A percentile compares a stretch with the other conserved stretches of the same genome.
Evolutionary conservation across 176 grass and related monocot genomes (phyloP).

Genomic region (Cymbopogon citratus): DNA sequence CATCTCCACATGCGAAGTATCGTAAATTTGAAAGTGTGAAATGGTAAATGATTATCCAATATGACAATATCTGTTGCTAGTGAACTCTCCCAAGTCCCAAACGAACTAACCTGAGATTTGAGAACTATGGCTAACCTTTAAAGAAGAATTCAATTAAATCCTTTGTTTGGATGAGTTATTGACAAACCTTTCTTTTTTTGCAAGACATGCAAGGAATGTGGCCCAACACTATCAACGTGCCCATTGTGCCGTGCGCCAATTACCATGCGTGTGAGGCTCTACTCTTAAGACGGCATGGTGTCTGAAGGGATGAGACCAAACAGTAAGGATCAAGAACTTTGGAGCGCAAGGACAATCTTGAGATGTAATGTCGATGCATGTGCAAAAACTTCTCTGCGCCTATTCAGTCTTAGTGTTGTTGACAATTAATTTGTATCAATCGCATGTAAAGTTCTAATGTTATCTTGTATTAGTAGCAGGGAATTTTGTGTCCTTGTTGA

Average conservation of each 20-base stretch:
- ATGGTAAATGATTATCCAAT: not conserved
- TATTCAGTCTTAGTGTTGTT: not conserved
- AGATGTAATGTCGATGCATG: not conserved
- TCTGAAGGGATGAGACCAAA: not conserved
- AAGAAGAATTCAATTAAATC: not conserved
- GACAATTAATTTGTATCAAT: not conserved
- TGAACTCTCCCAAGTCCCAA: not conserved
- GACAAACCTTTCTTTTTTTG: not conserved
- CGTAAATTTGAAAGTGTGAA: not conserved
- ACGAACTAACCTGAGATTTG: not conserved
- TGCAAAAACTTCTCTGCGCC: not conserved
- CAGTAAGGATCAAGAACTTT: not conserved
- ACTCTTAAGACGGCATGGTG: conserved; percentile 5
- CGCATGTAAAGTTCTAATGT: not conserved
- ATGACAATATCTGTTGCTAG: not conserved
- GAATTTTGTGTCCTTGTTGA: not conserved
- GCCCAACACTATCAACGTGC: conserved; percentile 59
- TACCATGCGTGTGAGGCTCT: conserved; percentile 65
- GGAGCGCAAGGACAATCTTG: not conserved
- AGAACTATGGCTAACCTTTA: not conserved
- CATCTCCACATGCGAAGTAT: not conserved
- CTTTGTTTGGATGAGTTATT: not conserved
- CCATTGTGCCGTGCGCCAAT: conserved; percentile 63
- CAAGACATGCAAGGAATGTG: conserved; percentile 93
- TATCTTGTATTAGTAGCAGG: not conserved